Evolutionary conservation across 768 basidiomycete species (phyloP).

Genomic region (Tricholomella constricta): DNA sequence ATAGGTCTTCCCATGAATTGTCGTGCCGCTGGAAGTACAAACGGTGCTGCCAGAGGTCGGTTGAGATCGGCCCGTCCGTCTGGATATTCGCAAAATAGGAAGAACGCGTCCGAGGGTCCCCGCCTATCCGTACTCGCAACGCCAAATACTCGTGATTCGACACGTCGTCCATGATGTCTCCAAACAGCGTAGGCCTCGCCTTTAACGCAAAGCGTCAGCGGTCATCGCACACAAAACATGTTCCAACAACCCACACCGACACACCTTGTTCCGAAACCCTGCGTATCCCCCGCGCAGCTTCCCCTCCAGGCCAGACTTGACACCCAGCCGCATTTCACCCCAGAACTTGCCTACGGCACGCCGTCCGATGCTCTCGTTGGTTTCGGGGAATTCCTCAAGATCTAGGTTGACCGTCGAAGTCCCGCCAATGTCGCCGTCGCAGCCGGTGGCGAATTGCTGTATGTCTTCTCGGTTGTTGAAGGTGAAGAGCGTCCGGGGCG

Average conservation of each 20-base stretch:
- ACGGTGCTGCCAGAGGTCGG: slow-evolving; percentile 94
- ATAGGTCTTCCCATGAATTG: slow-evolving; percentile 79
- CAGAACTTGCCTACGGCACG: slow-evolving; percentile 68
- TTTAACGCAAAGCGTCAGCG: slow-evolving; percentile 27
- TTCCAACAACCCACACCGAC: slow-evolving; percentile 8
- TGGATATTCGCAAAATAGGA: slow-evolving; percentile 96
- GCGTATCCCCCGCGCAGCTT: slow-evolving; percentile 86
- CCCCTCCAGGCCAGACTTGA: slow-evolving; percentile 65
- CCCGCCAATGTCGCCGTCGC: slow-evolving; percentile 89
- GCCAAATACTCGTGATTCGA: slow-evolving; percentile 80
- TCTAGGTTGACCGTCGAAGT: slow-evolving; percentile 77
- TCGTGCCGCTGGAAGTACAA: slow-evolving; percentile 73
- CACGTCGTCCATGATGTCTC: slow-evolving; percentile 82
- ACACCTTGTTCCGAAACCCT: slow-evolving; percentile 84
- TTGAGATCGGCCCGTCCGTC: slow-evolving; percentile 77
- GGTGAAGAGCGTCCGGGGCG: slow-evolving; percentile 64
- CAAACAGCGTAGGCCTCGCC: slow-evolving; percentile 83
- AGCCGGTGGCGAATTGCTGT: slow-evolving; percentile 71
- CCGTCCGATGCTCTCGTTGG: slow-evolving; percentile 46
- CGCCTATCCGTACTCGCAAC: slow-evolving; percentile 75
- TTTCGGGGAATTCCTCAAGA: slow-evolving; percentile 55
- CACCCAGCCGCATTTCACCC: slow-evolving; percentile 75
- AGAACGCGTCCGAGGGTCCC: slow-evolving; percentile 72
- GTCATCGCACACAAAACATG: background rate
- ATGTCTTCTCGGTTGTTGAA: slow-evolving; percentile 65